These are phyloP conservation scores for Pseudovirgaria hyperparasitica DNA, from an alignment of 2,329 filamentous ascomycete genomes.

Conservation along the genomic window DNA sequence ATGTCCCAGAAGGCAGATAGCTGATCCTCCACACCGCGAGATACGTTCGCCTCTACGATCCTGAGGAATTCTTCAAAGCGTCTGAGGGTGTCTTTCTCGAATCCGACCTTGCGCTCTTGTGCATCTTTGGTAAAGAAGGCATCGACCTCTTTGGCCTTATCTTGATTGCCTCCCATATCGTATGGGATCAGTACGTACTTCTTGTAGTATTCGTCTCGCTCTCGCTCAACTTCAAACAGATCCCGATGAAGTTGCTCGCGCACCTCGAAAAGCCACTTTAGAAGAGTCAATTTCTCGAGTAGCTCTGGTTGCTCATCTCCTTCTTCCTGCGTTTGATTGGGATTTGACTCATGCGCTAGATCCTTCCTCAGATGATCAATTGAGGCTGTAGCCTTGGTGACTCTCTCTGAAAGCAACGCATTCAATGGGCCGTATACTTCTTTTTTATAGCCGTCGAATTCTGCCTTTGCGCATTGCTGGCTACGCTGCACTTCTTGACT, in stretches of 20 bases:
- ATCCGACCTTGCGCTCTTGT: constrained; percentile 55
- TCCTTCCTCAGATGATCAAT: constrained; percentile 63
- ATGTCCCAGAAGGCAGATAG: constrained; percentile 97
- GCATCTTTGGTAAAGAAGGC: constrained; percentile 75
- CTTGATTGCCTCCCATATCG: constrained; percentile 54
- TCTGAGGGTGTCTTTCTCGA: constrained; percentile 57
- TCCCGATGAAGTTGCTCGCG: constrained; percentile 79
- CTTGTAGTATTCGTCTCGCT: constrained; percentile 77
- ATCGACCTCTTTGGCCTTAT: constrained; percentile 67
- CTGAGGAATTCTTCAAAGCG: constrained; percentile 65
- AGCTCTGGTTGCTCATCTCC: constrained; percentile 91
- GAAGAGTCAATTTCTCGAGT: constrained; percentile 80
- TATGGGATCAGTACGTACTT: constrained; percentile 77
- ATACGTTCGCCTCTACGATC: constrained; percentile 73
- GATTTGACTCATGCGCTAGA: constrained; percentile 53
- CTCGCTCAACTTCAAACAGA: constrained; percentile 70
- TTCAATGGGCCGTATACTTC: constrained; percentile 76
- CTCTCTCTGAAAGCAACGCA: constrained; percentile 62
- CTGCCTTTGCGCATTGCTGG: constrained; percentile 61
- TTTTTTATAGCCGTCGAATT: constrained; percentile 76
- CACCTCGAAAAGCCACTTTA: constrained; percentile 95
- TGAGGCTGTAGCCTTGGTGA: constrained; percentile 59
- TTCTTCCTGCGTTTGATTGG: constrained; percentile 84
- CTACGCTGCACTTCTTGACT: constrained; percentile 55
- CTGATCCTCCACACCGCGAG: constrained; percentile 79